Percentiles rank a stretch among this genome's conserved stretches.
Conservation (phyloP, 148 eudicot genomes). For the Linanthus parryae region DNA sequence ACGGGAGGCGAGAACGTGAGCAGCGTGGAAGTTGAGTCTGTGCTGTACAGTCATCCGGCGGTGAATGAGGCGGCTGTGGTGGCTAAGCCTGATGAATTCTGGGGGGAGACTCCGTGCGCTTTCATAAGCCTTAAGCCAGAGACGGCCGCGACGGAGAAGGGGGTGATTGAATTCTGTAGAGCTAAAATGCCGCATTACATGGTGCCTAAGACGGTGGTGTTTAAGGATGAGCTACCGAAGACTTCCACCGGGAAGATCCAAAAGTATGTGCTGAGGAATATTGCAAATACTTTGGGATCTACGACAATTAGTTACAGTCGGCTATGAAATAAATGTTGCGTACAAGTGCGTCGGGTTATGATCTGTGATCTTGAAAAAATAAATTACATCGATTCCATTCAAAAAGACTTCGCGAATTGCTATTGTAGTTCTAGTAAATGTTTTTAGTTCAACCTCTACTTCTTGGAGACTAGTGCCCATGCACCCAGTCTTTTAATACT, state of each 20-base stretch:
- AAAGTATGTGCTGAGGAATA: slow-evolving; percentile 34
- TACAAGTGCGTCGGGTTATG: too few species aligned
- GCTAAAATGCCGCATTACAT: slow-evolving; percentile 39
- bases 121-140: slow-evolving; percentile 33
- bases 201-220: slow-evolving; percentile 50
- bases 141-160: slow-evolving; percentile 13
- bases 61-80: slow-evolving; percentile 52
- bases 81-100: slow-evolving; percentile 39
- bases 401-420: too few species aligned
- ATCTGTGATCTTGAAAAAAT: too few species aligned
- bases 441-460: too few species aligned
- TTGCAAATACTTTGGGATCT: slow-evolving; percentile 30
- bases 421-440: too few species aligned
- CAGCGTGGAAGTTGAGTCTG: slow-evolving; percentile 42
- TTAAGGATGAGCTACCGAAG: slow-evolving; percentile 45
- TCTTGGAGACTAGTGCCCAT: too few species aligned
- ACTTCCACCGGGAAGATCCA: slow-evolving; percentile 55
- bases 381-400: too few species aligned
- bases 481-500: too few species aligned
- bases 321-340: too few species aligned
- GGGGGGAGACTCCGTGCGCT: slow-evolving; percentile 63
- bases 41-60: slow-evolving; percentile 23
- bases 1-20: slow-evolving; percentile 48
- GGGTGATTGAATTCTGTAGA: slow-evolving; percentile 41
- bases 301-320: too few species aligned